Percentiles rank a stretch among this genome's conserved stretches.
phyloP scores from a whole-genome alignment of 73 alveolate species.

The Paramecium pentaurelia region DNA sequence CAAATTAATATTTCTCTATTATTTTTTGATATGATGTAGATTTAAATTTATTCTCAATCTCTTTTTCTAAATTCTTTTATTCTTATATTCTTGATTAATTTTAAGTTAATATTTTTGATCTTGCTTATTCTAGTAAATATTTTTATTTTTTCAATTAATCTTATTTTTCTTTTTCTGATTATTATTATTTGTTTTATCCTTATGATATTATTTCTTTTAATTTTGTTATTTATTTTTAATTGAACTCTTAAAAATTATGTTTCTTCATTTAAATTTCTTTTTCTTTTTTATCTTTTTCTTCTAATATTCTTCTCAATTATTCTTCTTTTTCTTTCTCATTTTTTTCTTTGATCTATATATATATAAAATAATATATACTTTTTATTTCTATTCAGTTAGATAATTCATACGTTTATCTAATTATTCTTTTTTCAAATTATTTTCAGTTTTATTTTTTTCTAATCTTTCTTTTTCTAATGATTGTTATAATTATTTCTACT shows the following conservation, averaged over 20 bases:
- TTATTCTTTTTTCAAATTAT: background rate
- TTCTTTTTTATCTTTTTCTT: background rate
- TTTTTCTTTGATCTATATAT: background rate
- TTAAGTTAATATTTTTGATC: slow-evolving; percentile 35
- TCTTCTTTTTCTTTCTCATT: background rate
- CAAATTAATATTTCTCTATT: background rate
- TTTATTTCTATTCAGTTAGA: background rate
- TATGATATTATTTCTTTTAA: background rate
- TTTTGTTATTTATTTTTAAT: background rate
- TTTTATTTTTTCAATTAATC: background rate
- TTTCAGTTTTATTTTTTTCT: background rate
- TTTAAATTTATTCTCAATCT: background rate
- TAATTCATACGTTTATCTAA: background rate
- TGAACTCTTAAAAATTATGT: background rate
- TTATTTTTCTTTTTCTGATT: background rate
- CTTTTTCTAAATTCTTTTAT: background rate
- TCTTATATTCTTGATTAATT: slow-evolving; percentile 2
- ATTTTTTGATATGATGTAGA: background rate
- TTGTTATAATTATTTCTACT: background rate
- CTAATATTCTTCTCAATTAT: background rate
- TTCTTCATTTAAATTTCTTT: background rate
- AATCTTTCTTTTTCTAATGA: background rate
- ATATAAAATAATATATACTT: background rate
- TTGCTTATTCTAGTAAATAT: background rate
- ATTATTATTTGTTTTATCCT: background rate